phyloP scores from a whole-genome alignment of 176 grass and related monocot species.

The Raddia distichophylla region DNA sequence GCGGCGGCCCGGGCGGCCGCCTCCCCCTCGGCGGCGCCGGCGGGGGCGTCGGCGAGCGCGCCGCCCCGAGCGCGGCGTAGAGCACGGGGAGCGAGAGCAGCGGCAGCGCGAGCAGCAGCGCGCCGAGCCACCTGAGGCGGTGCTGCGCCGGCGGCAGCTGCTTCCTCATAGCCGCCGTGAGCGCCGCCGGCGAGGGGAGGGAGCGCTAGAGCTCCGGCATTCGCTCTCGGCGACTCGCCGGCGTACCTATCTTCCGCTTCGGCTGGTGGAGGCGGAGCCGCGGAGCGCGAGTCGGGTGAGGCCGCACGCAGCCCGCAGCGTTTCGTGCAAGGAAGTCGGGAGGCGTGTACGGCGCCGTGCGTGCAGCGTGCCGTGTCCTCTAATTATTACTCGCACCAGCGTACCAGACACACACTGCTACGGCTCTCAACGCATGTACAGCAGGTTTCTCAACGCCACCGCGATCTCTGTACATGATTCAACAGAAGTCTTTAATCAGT shows the following conservation, averaged over 20 bases:
- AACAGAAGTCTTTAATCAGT: too few relatives aligned
- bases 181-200: not conserved
- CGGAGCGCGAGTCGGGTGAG: conserved; percentile 25
- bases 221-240: conserved; percentile 40
- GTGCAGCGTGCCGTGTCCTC: conserved; percentile 1
- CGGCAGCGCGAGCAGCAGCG: conserved; percentile 65
- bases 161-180: conserved; percentile 68
- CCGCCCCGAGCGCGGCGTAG: conserved; percentile 47
- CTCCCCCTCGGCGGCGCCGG: not conserved
- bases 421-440: not conserved
- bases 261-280: conserved; percentile 32
- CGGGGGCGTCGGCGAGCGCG: not conserved
- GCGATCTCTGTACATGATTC: too few relatives aligned
- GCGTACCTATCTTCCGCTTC: not conserved
- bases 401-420: not conserved
- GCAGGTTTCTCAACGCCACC: too few relatives aligned
- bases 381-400: not conserved
- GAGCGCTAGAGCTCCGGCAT: conserved; percentile 59
- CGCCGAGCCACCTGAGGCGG: conserved; percentile 51
- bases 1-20: conserved; percentile 51
- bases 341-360: not conserved
- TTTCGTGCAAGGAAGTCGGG: conserved; percentile 46
- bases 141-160: conserved; percentile 52
- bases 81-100: conserved; percentile 60
- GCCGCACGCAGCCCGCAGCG: conserved; percentile 11